Percentiles rank a stretch among this genome's conserved stretches.
These are phyloP conservation scores for Corylus heterophylla DNA, from an alignment of 306 rosid genomes.

Conservation along the genomic window DNA sequence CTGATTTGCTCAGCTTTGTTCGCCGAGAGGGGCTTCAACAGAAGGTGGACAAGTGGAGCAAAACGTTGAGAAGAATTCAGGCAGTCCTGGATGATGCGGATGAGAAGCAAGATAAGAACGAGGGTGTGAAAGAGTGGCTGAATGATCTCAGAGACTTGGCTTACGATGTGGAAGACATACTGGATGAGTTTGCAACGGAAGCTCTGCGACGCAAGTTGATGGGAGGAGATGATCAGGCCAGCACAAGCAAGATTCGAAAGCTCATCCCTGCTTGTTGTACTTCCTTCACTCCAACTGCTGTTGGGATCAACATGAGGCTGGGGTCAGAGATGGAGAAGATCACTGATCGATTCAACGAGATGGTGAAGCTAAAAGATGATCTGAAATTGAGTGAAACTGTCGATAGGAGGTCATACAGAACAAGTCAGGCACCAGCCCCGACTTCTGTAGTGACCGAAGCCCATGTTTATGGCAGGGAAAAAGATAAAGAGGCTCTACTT, in stretches of 20 bases:
- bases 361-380: background rate
- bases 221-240: background rate
- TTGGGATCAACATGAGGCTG: background rate
- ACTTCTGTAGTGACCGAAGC: background rate
- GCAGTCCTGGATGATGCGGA: background rate
- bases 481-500: background rate
- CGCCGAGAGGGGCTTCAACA: too few relatives aligned
- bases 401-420: background rate
- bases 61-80: background rate
- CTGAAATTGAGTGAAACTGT: background rate
- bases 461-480: constrained; percentile 24
- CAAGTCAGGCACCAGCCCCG: background rate
- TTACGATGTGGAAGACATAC: constrained; percentile 11
- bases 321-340: background rate
- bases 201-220: background rate
- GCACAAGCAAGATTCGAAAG: too few relatives aligned
- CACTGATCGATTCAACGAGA: too few relatives aligned
- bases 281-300: too few relatives aligned
- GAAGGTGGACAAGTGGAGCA: background rate
- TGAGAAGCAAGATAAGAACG: too few relatives aligned
- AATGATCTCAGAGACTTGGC: constrained; percentile 21
- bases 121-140: constrained; percentile 5
- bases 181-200: constrained; percentile 19
- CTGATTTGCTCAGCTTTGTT: background rate
- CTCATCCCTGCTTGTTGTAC: background rate